These are phyloP conservation scores for Triglochin maritima DNA, from an alignment of 106 monocot genomes.

Conservation along the genomic window DNA sequence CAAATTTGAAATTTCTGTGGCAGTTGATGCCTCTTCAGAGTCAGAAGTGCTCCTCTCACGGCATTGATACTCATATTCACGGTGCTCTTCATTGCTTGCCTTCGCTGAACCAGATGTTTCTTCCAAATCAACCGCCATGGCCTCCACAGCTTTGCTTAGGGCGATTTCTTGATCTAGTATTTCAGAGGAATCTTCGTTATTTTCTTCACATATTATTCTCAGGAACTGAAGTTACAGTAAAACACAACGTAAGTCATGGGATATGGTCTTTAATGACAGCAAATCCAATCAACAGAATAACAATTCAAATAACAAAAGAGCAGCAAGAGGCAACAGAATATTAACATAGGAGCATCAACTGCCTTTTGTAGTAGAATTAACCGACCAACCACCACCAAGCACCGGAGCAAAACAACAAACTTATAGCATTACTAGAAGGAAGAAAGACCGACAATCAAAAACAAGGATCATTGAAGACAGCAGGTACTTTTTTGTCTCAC, in stretches of 20 bases:
- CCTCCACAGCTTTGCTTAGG: slow-evolving; percentile 58
- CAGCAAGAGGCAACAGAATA: too few relatives aligned
- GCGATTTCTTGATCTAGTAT: slow-evolving; percentile 53
- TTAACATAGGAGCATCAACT: too few relatives aligned
- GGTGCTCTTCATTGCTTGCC: slow-evolving; percentile 10
- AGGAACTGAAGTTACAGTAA: slow-evolving; percentile 35
- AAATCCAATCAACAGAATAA: neutral
- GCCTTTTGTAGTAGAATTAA: too few relatives aligned
- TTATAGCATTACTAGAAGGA: too few relatives aligned
- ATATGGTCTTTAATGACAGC: neutral
- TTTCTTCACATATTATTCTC: slow-evolving; percentile 72
- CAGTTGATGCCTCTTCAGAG: slow-evolving; percentile 1
- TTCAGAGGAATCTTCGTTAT: slow-evolving; percentile 30
- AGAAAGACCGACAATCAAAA: too few relatives aligned
- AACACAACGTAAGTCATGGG: too few relatives aligned
- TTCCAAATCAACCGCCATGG: slow-evolving; percentile 59
- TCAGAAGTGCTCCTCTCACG: slow-evolving; percentile 2
- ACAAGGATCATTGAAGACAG: too few relatives aligned
- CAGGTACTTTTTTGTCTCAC: too few relatives aligned
- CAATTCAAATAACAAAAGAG: too few relatives aligned
- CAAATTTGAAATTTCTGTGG: slow-evolving; percentile 15
- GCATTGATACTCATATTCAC: slow-evolving; percentile 15
- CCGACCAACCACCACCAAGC: too few relatives aligned
- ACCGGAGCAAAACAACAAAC: too few relatives aligned
- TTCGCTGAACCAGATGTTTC: slow-evolving; percentile 5